Base-by-base conservation (phyloP, 2,329 filamentous ascomycete genomes). In the Meredithiella fracta region DNA sequence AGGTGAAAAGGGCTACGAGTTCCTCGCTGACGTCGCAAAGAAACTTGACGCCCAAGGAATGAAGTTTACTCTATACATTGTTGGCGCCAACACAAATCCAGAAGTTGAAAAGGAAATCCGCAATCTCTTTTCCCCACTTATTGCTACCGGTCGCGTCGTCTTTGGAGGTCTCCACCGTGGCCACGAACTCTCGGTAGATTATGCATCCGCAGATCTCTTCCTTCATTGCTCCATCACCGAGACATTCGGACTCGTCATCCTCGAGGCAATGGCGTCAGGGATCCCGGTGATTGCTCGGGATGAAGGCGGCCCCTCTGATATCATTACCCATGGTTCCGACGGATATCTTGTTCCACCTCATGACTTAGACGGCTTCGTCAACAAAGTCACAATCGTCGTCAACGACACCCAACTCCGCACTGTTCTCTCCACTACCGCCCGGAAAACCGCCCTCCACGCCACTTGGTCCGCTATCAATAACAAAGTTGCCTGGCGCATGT, bases 381-480 rank as follows among this genome's bases (percentile, higher is more conserved):
- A 68, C 15, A 72, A 73, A 61, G 73, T 80, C 0, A 62, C 73
- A 40, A 63, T 71, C 56, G 67, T 85, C 0, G 71, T 73, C 0
- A 66, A 63, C 1, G 71, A 83, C 58, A 50, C 64, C 0, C 56
- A 60, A 0, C 64, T 77, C 15, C 71, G 78, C 6, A 53, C 62
- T 3, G 63, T 60, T 1, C 75, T 85, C 68, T 67, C 69, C 1
- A 57, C 58, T 0, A 68, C 71, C 7, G 75, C 79, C 1, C 72
- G 80, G 54, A 63, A 65, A 20, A 75, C 80, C 59, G 82, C 81
- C 0, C 76, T 76, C 59, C 72, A 80, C 51, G 80, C 78, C 2
- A 85, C 80, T 0, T 86, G 82, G 83, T 80, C 84, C 58, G 82
- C 77, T 67, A 83, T 85, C 65, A 83, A 83, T 67, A 82, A 83